Conservation (phyloP, 108 stramenopile species). For the Hondaea fermentalgiana region DNA sequence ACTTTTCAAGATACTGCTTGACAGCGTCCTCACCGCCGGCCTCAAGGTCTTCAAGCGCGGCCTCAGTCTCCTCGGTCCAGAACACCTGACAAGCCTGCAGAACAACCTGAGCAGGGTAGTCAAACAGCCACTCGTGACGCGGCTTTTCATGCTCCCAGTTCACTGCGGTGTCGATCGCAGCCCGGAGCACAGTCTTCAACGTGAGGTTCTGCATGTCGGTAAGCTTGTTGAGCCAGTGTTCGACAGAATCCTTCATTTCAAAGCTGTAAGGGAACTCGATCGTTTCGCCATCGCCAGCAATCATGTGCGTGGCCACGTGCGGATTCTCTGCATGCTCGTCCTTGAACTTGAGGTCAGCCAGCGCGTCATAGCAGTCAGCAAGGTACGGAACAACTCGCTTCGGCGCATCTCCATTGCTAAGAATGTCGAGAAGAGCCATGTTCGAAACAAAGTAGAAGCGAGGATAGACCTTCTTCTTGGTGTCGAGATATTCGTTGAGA, state of each 20-base stretch:
- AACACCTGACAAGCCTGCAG: slow-evolving; percentile 77
- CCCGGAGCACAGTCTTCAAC: slow-evolving; percentile 60
- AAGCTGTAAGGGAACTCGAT: slow-evolving; percentile 58
- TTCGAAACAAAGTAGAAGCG: slow-evolving; percentile 83
- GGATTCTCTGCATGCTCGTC: slow-evolving; percentile 44
- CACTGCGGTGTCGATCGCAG: slow-evolving; percentile 70
- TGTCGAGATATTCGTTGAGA: slow-evolving; percentile 78
- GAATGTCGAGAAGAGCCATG: slow-evolving; percentile 73
- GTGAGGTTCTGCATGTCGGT: slow-evolving; percentile 69
- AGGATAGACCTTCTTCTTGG: slow-evolving; percentile 85
- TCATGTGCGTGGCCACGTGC: slow-evolving; percentile 59
- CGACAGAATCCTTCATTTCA: slow-evolving; percentile 73
- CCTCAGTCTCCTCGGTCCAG: slow-evolving; percentile 84
- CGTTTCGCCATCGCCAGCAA: slow-evolving; percentile 72
- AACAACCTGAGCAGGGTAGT: slow-evolving; percentile 77
- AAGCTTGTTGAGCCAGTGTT: slow-evolving; percentile 69
- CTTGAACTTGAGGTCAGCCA: slow-evolving; percentile 64
- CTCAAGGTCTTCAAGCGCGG: slow-evolving; percentile 72
- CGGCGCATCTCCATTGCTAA: slow-evolving; percentile 78
- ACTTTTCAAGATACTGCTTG: slow-evolving; percentile 65
- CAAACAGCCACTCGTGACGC: slow-evolving; percentile 75
- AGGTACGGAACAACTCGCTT: slow-evolving; percentile 79
- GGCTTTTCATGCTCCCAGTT: slow-evolving; percentile 77
- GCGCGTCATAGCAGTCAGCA: slow-evolving; percentile 77
- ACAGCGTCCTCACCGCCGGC: slow-evolving; percentile 78